Conservation (phyloP, 768 basidiomycete species). For the Chiua virens region DNA sequence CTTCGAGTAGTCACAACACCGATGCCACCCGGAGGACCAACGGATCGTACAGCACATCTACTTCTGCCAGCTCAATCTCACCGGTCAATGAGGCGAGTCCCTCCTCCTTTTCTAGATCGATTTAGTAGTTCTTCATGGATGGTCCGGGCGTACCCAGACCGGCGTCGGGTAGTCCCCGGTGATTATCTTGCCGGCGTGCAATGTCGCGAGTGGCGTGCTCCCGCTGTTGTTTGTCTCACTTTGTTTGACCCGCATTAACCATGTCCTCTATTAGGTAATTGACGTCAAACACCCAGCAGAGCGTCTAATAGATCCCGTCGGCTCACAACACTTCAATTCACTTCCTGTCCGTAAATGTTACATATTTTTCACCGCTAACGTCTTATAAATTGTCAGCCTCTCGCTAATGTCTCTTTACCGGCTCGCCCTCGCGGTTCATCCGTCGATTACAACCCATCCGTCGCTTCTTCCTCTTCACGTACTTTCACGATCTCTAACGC, state of each 20-base stretch:
- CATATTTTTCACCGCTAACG: constrained; percentile 16
- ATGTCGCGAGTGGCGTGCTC: background rate
- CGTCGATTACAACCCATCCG: background rate
- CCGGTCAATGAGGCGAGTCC: constrained; percentile 22
- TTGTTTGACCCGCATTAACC: constrained; percentile 4
- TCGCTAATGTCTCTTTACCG: background rate
- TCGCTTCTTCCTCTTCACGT: constrained; percentile 10
- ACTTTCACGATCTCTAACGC: constrained; percentile 6
- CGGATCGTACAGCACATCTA: constrained; percentile 19
- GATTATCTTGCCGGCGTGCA: constrained; percentile 15
- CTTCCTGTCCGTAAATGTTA: constrained; percentile 22
- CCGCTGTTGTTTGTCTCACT: constrained; percentile 14
- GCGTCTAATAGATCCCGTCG: constrained; percentile 21
- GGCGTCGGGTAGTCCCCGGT: constrained; percentile 18
- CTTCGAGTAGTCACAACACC: constrained; percentile 22
- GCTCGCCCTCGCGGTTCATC: background rate
- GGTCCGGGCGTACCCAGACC: constrained; percentile 3
- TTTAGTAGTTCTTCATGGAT: constrained; percentile 14
- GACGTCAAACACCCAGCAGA: constrained; percentile 10
- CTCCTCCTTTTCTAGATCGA: constrained; percentile 4
- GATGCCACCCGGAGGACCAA: constrained; percentile 29
- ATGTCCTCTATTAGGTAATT: constrained; percentile 29
- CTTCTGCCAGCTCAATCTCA: constrained; percentile 26
- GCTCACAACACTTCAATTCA: constrained; percentile 8
- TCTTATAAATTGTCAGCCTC: no score